Evolutionary conservation across 225 moss, liverwort and hornwort genomes (phyloP).

Genomic region (Straminergon stramineum): DNA sequence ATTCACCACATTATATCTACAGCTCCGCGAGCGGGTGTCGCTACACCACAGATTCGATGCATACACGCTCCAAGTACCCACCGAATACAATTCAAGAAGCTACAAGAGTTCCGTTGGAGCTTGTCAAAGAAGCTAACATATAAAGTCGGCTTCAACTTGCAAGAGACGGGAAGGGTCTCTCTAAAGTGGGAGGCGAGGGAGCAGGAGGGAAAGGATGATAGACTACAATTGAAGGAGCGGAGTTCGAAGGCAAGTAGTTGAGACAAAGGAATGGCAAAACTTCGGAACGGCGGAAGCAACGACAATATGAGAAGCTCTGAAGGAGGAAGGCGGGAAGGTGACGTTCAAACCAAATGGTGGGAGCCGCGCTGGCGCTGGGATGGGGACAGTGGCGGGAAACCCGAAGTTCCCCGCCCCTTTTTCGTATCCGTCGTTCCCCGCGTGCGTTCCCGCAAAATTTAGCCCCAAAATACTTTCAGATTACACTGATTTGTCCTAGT

Average conservation of each 20-base stretch:
- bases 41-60: neutral
- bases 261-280: neutral
- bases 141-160: neutral
- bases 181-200: neutral
- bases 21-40: neutral
- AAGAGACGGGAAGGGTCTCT: neutral
- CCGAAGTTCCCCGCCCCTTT: neutral
- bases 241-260: rapidly evolving
- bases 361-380: constrained; percentile 7
- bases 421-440: neutral
- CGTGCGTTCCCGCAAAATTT: neutral
- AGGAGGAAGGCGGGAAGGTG: neutral
- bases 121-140: neutral
- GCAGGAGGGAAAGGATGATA: neutral
- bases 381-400: constrained; percentile 24
- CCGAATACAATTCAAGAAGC: neutral
- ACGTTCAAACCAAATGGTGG: constrained; percentile 16
- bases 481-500: too few species aligned
- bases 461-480: neutral
- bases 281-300: neutral
- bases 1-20: neutral
- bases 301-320: neutral
- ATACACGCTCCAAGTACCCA: neutral
- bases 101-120: neutral
- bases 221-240: too few species aligned